Conservation (phyloP, 192 early-diverging fungal genomes). For the Diversispora epigaea region DNA sequence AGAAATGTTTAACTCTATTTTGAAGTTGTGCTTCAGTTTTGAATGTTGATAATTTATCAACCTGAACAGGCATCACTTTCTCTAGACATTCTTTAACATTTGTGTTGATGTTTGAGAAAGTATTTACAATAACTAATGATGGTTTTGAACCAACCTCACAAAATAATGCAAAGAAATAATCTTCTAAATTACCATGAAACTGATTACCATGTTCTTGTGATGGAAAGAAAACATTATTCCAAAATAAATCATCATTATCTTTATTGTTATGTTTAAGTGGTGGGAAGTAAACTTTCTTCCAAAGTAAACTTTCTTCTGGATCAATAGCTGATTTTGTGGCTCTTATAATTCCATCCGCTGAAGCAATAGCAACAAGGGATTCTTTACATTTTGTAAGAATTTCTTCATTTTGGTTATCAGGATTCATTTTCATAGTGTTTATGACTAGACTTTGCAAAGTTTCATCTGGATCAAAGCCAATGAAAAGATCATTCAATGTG, state of each 20-base stretch:
- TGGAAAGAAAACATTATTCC: neutral
- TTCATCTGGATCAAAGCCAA: slow-evolving; percentile 25
- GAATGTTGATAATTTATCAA: slow-evolving; percentile 11
- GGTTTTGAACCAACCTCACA: neutral
- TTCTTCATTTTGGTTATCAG: neutral
- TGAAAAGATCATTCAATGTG: slow-evolving; percentile 24
- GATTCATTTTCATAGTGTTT: slow-evolving; percentile 11
- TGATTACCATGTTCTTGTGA: too few relatives aligned
- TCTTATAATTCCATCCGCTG: slow-evolving; percentile 27
- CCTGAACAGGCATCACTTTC: neutral
- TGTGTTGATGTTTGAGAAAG: slow-evolving; percentile 26
- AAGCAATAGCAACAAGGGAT: slow-evolving; percentile 13
- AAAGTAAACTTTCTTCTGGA: slow-evolving; percentile 1
- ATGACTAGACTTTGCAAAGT: slow-evolving; percentile 30
- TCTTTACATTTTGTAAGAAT: slow-evolving; percentile 30
- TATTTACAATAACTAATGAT: neutral
- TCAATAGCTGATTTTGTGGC: neutral
- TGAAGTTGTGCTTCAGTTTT: slow-evolving; percentile 10
- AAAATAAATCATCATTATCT: neutral
- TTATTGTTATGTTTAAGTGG: slow-evolving; percentile 6
- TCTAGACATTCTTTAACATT: neutral
- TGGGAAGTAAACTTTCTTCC: slow-evolving; percentile 20
- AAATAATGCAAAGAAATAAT: neutral
- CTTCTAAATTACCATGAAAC: neutral
- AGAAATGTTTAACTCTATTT: slow-evolving; percentile 6